Evolutionary conservation across 495 filamentous ascomycete genomes (phyloP), one percentile per base, ranked within the genome.

Genomic region (Penicillium riverlandense): DNA sequence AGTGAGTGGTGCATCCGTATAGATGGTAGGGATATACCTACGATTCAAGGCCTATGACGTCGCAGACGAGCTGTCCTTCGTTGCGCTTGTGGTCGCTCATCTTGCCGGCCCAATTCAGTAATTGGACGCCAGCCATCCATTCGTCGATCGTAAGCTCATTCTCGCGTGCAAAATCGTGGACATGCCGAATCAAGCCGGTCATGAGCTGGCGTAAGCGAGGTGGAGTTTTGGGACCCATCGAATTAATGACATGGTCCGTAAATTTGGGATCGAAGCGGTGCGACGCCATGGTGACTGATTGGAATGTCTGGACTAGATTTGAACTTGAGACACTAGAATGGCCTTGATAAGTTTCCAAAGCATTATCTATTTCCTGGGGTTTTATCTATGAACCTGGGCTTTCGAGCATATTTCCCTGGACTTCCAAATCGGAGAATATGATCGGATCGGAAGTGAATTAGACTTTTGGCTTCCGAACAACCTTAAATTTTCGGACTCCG

Each of bases 11-110:
- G n/a, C n/a, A n/a, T n/a, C n/a, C n/a, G n/a, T n/a, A n/a, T n/a
- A n/a, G n/a, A n/a, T n/a, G n/a, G n/a, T n/a, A n/a, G n/a, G n/a
- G n/a, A n/a, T n/a, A n/a, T n/a, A n/a, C n/a, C n/a, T 61, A 74
- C 66, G 82, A 78, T 62, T 88, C 85, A 10, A 90, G 65, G 22
- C 85, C 85, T 15, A 88, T 68, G 44, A 90, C 71, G 53, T 90
- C 85, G 57, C 75, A 81, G n/a, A 90, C 61, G 9, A 87, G 69
- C 51, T 84, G 81, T 27, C 80, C 79, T 66, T 90, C 85, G 48
- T 90, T 86, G 32, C 85, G 82, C 44, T 73, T 76, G 41, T 83
- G 76, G 49, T 77, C 67, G 45, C 82, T 86, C 78, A 85, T 85
- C 49, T 71, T 72, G 27, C 85, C 85, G n/a, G 78, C 77, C 60